These are phyloP conservation scores for Debaryomycetaceae sp. DNA, from an alignment of 1,139 yeast genomes.

Conservation along the genomic window DNA sequence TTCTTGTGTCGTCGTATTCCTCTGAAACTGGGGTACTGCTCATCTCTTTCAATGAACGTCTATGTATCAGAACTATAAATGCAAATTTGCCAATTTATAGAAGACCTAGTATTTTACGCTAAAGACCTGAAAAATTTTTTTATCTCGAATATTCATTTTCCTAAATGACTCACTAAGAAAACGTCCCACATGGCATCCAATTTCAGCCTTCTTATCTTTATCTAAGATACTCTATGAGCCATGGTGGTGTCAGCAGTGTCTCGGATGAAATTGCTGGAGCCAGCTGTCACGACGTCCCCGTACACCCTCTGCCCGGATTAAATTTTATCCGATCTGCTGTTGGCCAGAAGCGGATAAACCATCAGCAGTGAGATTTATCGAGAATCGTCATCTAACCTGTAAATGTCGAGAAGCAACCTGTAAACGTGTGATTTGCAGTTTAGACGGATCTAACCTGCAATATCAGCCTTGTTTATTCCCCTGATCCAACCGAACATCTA, in stretches of 20 bases:
- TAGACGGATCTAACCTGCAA: neutral
- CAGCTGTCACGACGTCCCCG: too few species aligned
- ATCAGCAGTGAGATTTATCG: neutral
- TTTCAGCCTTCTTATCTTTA: too few species aligned
- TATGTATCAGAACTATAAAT: too few species aligned
- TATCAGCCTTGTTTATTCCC: neutral
- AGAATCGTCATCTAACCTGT: neutral
- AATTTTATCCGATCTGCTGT: neutral
- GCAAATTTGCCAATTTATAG: too few species aligned
- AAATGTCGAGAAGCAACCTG: neutral
- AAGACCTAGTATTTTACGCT: neutral
- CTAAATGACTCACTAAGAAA: neutral
- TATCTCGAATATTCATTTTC: neutral
- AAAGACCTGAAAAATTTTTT: too few species aligned
- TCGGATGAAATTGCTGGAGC: too few species aligned
- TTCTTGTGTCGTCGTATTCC: conserved; percentile 84
- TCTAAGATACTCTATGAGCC: too few species aligned
- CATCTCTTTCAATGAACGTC: conserved; percentile 16
- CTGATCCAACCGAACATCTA: neutral
- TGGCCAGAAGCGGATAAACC: neutral
- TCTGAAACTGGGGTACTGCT: conserved; percentile 57
- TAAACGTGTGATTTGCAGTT: neutral
- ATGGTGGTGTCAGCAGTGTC: too few species aligned
- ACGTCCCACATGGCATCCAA: too few species aligned
- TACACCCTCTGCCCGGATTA: neutral